Evolutionary conservation across 257 asterid species (phyloP), one percentile per base, ranked within the genome.

Genomic region (Rauvolfia tetraphylla): DNA sequence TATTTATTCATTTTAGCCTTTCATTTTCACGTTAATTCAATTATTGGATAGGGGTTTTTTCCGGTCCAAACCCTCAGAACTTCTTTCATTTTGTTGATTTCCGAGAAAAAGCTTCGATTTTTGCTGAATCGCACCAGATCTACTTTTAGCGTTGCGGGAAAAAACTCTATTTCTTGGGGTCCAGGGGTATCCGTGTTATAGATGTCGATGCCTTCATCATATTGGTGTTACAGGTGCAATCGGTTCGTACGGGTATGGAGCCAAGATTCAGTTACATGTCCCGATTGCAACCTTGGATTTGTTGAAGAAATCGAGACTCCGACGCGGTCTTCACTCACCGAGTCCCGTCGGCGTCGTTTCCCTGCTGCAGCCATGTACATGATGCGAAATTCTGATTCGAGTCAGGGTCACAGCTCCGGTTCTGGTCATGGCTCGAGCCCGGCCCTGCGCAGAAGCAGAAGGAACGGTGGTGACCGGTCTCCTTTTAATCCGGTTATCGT

Each of bases 401-500:
- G 76, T 72, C 83, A 88, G 31, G 81, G 75, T 4, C 72, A 88
- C 12, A 79, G 79, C 1, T 38, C 86, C 36, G 75, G 73, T 23
- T 42, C 88, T 29, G 86, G 66, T 23, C 38, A 87, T 14, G 84
- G 76, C 2, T 78, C 81, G 41, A 89, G 92, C 69, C 96, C 97
- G 0, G 84, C 89, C 78, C 68, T 85, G 75, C 75, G 97, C 39
- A 81, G 97, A 74, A 90, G 84, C 82, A 88, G 94, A 41, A 85
- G 97, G 78, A 85, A 83, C 68, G 85, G 84, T 0, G 92, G 95
- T 17, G 98, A 92, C 38, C 85, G 98, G 67, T 89, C 98, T 0
- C 98, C 96, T 71, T 92, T 92, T 65, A 92, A 92, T 78, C 98
- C 98, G 25, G 98, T 92, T 2, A 91, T 91, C 31, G 96, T 92